Evolutionary conservation across 768 basidiomycete genomes (phyloP), one percentile per base, ranked within the genome.

Genomic region (Cantharellus cinnabarinus): DNA sequence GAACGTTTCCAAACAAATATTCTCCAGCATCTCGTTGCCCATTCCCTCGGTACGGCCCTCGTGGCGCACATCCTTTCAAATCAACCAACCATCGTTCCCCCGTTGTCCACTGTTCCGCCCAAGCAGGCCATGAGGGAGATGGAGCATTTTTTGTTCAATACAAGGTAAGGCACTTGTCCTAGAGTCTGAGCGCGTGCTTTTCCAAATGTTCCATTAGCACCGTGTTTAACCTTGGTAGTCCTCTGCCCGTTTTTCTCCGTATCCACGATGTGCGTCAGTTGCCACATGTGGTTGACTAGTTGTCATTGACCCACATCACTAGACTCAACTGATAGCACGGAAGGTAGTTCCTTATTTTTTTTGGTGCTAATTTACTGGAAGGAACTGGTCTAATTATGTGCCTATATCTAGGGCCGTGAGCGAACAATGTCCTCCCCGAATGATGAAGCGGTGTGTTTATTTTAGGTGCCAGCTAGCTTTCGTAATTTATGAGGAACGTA

Each of bases 181-280:
- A 15, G 15, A 35, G 38, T 37, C 37, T 20, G 3, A 7, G 5
- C 50, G 4, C 34, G 34, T 35, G 14, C 34, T 37, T 34, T 14
- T 38, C 2, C 4, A 60, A 14, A 15, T 2, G 38, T 40, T n/a
- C 35, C 15, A 5, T 57, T 5, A 66, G 65, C 57, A 67, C 67
- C 50, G 64, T 73, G 4, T 75, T 73, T 64, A 64, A 71, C 14
- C 67, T 70, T 38, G 73, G 73, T 2, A 71, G 70, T 58, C 73
- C 73, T 2, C 64, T 75, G 4, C 68, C 71, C 1, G 66, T 75
- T 52, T 75, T 75, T 64, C 61, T 75, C n/a, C 72, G 73, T 58
- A 62, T 75, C 0, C 69, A 72, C 58, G 71, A 73, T 55, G 70
- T 10, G 7, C 38, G 10, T 37, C 52, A 7, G 20, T 29, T 29